Percentiles rank a stretch among this genome's conserved stretches.
These are phyloP conservation scores for Guadua angustifolia DNA, from an alignment of 176 grass and related monocot genomes.

Conservation along the genomic window DNA sequence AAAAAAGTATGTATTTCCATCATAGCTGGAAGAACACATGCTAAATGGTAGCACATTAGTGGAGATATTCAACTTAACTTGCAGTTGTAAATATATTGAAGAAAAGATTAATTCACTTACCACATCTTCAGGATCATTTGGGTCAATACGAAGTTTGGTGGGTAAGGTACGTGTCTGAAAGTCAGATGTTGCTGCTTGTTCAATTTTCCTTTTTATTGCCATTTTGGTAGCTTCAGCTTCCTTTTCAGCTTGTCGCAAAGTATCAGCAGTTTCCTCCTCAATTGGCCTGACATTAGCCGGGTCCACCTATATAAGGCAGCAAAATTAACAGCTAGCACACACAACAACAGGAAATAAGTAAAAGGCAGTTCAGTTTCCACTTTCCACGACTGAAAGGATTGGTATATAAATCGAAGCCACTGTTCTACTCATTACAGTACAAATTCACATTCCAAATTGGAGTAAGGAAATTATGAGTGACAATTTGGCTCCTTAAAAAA, in stretches of 20 bases:
- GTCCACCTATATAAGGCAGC: constrained; percentile 66
- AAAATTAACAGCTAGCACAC: constrained; percentile 20
- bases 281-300: constrained; percentile 75
- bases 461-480: constrained; percentile 3
- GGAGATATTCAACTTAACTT: constrained; percentile 26
- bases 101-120: constrained; percentile 53
- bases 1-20: not conserved
- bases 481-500: not conserved
- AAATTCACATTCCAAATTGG: not conserved
- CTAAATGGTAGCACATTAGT: not conserved
- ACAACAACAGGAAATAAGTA: not conserved
- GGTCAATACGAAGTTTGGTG: constrained; percentile 89
- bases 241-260: constrained; percentile 83
- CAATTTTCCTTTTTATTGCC: constrained; percentile 95
- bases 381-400: not conserved
- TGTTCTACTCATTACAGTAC: not conserved
- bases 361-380: not conserved
- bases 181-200: constrained; percentile 79
- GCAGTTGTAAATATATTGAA: not conserved
- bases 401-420: not conserved
- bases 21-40: constrained; percentile 4
- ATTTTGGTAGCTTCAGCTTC: constrained; percentile 86
- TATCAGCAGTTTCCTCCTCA: constrained; percentile 68
- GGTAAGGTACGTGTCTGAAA: constrained; percentile 80
- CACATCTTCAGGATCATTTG: constrained; percentile 91